Conservation (phyloP, 352 stramenopile species). For the Globisporangium abappressorium region DNA sequence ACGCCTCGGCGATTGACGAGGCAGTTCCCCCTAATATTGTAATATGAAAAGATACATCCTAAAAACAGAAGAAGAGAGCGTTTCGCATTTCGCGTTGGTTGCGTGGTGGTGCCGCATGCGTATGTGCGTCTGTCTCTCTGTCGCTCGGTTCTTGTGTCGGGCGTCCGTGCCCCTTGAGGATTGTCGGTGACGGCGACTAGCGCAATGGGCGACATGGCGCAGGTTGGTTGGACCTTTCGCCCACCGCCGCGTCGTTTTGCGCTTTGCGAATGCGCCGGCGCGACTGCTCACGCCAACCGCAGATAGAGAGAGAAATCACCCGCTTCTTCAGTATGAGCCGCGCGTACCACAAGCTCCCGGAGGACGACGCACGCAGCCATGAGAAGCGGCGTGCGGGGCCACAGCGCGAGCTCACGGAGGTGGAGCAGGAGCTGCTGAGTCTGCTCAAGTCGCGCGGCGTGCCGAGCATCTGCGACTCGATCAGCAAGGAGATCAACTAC, state of each 20-base stretch:
- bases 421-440: constrained; percentile 59
- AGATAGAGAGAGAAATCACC: not conserved
- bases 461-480: constrained; percentile 60
- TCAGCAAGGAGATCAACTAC: constrained; percentile 78
- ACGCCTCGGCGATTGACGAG: constrained; percentile 8
- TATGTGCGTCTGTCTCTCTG: not conserved
- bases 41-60: constrained; percentile 19
- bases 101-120: not conserved
- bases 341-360: constrained; percentile 30
- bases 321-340: constrained; percentile 16
- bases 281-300: not conserved
- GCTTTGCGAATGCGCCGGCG: not conserved
- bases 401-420: constrained; percentile 38
- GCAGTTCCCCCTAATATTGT: constrained; percentile 17
- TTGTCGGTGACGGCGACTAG: constrained; percentile 8
- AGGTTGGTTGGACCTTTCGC: not conserved
- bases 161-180: not conserved
- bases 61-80: not conserved
- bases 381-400: constrained; percentile 5
- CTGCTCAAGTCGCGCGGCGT: constrained; percentile 65
- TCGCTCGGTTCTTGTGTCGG: not conserved
- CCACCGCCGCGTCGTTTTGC: not conserved
- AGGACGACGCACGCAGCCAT: constrained; percentile 4
- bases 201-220: constrained; percentile 5
- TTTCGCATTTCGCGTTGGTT: not conserved